Evolutionary conservation across 805 yeast genomes (phyloP), one percentile per base, ranked within the genome.

Genomic region (Aciculoconidium aculeatum): DNA sequence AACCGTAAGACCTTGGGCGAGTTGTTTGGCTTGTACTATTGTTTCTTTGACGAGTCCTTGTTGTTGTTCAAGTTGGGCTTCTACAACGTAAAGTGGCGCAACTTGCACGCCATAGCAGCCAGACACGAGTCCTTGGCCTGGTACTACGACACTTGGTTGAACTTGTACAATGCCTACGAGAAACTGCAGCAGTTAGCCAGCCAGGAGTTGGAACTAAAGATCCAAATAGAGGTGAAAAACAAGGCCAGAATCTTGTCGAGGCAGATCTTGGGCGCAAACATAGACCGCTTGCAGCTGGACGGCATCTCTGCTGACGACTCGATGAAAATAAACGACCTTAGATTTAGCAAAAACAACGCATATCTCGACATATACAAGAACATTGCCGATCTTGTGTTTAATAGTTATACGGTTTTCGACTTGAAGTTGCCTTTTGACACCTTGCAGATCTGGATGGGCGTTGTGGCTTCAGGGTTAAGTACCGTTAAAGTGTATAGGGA

Each of bases 61-160:
- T 55, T 80, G 11, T 53, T 79, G 18, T 74, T 61, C 55, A 77
- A 77, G 43, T 40, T 77, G 15, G 67, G 70, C n/a, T 45, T 74
- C 3, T 49, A 71, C 18, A 45, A 61, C 21, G 10, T 20, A 15
- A 23, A 27, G 13, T 31, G 29, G 25, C n/a, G 20, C 9, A 20
- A 27, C 14, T 30, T 45, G 27, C 59, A 60, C 28, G 34, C 46
- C 9, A 39, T 70, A 28, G 75, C 72, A 4, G 51, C 57, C 4
- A 64, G 65, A 43, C 85, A 81, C 48, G 85, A 77, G 51, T 61
- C 77, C 2, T 56, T 71, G 21, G 75, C 84, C 0, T 80, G 90
- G 88, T 77, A 76, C 55, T 65, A 66, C 31, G 82, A 76, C 44
- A 74, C 82, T 11, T 39, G 80, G 34, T 49, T 77, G 10, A 75